Conservation (phyloP, 352 stramenopile genomes). For the Blastocystis sp. region DNA sequence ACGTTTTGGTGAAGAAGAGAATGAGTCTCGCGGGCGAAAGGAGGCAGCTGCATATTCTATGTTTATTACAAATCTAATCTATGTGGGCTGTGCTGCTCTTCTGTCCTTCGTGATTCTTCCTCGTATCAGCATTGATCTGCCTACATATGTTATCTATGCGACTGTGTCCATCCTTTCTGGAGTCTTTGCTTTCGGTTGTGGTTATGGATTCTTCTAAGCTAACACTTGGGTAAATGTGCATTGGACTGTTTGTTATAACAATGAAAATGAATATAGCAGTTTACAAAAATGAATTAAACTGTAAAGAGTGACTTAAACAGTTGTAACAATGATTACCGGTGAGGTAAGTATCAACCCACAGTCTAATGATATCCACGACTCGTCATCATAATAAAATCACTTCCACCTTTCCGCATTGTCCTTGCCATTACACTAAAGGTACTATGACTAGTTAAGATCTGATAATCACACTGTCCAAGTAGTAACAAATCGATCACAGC, state of each 20-base stretch:
- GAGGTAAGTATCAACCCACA: slow-evolving; percentile 4
- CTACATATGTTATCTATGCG: not conserved
- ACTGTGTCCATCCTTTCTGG: not conserved
- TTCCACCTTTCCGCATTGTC: not conserved
- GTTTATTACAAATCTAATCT: slow-evolving; percentile 7
- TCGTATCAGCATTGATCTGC: not conserved
- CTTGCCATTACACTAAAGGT: slow-evolving; percentile 29
- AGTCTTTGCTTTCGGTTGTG: slow-evolving; percentile 24
- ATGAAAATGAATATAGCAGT: no score
- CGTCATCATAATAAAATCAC: not conserved
- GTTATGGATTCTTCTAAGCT: slow-evolving; percentile 13
- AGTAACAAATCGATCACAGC: slow-evolving; percentile 39
- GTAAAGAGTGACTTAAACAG: no score
- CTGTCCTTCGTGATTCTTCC: slow-evolving; percentile 7
- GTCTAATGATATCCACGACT: not conserved
- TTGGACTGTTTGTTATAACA: not conserved
- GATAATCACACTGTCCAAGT: not conserved
- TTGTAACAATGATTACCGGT: no score
- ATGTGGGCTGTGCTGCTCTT: not conserved
- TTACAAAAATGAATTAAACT: no score
- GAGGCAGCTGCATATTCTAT: not conserved
- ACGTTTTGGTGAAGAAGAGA: not conserved
- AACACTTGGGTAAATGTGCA: not conserved
- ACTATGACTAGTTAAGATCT: slow-evolving; percentile 26
- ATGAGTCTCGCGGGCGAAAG: not conserved